phyloP scores from a whole-genome alignment of 179 eudicot species.

The Kewa caespitosa region DNA sequence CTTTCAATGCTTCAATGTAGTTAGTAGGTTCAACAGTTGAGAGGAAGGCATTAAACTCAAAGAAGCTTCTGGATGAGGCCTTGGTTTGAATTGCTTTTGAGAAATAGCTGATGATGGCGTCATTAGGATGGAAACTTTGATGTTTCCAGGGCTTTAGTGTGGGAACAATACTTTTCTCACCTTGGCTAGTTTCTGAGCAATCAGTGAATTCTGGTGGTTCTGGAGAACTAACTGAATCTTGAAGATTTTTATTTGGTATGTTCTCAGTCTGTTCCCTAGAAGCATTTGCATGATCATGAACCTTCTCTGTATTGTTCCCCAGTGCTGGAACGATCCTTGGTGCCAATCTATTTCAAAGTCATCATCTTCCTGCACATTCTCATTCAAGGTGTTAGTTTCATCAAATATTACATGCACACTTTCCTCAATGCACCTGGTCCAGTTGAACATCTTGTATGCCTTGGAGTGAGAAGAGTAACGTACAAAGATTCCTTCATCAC shows the following conservation, averaged over 20 bases:
- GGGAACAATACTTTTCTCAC: neutral
- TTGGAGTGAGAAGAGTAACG: neutral
- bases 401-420: neutral
- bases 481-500: neutral
- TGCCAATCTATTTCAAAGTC: neutral
- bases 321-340: neutral
- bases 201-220: too few relatives aligned
- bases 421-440: neutral
- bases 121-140: neutral
- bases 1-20: neutral
- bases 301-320: neutral
- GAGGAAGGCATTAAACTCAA: neutral
- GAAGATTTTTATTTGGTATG: neutral
- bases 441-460: constrained; percentile 5
- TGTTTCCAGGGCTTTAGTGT: neutral
- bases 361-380: neutral
- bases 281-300: too few relatives aligned
- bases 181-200: too few relatives aligned
- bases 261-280: neutral
- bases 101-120: neutral
- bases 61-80: neutral
- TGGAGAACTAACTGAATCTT: neutral
- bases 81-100: neutral
- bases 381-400: neutral
- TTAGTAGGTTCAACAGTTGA: neutral